Conservation (phyloP, 1,284 basidiomycete species). For the Mycena citricolor region DNA sequence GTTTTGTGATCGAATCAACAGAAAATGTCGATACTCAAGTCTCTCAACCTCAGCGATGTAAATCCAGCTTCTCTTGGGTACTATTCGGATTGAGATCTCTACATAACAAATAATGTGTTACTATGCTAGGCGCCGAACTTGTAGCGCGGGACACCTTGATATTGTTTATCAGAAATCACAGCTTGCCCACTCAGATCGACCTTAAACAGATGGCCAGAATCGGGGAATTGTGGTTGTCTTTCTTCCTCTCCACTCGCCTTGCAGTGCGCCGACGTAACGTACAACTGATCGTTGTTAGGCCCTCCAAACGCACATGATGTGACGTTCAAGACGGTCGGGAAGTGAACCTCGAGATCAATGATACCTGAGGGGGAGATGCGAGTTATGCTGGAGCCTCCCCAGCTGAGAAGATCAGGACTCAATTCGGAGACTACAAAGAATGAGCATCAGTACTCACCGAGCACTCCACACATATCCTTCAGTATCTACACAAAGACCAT, state of each 20-base stretch:
- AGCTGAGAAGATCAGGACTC: slow-evolving; percentile 40
- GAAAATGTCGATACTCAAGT: no score
- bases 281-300: slow-evolving; percentile 59
- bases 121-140: slow-evolving; percentile 13
- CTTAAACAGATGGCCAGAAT: slow-evolving; percentile 65
- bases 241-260: slow-evolving; percentile 52
- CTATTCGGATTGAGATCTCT: no score
- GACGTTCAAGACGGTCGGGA: slow-evolving; percentile 59
- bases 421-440: slow-evolving; percentile 2
- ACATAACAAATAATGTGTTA: no score
- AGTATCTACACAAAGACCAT: slow-evolving; percentile 64
- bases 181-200: slow-evolving; percentile 58
- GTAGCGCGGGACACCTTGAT: slow-evolving; percentile 16
- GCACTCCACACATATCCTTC: slow-evolving; percentile 71
- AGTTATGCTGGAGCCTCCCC: slow-evolving; percentile 61
- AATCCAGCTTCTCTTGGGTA: no score
- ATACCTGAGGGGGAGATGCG: slow-evolving; percentile 52
- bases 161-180: slow-evolving; percentile 14
- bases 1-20: no score
- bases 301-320: slow-evolving; percentile 73
- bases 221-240: slow-evolving; percentile 51
- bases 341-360: slow-evolving; percentile 53
- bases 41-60: no score
- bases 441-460: slow-evolving; percentile 39
- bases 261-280: slow-evolving; percentile 67